phyloP scores from a whole-genome alignment of 164 flowering plant genomes.

The Houttuynia cordata region DNA sequence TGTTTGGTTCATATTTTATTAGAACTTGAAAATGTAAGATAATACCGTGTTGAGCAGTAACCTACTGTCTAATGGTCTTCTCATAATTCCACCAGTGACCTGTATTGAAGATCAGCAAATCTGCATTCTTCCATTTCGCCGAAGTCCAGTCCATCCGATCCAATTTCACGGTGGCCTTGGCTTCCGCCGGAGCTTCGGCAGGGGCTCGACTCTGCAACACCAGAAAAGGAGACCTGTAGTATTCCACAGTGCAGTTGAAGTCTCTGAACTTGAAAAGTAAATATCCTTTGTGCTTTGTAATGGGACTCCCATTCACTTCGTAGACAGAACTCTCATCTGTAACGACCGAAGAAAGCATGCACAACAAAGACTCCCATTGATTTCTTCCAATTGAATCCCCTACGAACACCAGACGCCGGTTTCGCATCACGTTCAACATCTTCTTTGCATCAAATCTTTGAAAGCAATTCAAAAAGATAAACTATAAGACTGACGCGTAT shows the following conservation, averaged over 20 bases:
- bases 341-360: conserved; percentile 43
- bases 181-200: conserved; percentile 17
- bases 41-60: no score
- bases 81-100: conserved; percentile 79
- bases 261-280: conserved; percentile 51
- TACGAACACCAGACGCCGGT: conserved; percentile 67
- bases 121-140: conserved; percentile 46
- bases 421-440: conserved; percentile 53
- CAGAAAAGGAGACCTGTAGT: conserved; percentile 60
- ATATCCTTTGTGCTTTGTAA: conserved; percentile 67
- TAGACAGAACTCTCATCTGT: conserved; percentile 41
- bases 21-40: no score
- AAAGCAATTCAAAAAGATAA: not conserved
- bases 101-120: conserved; percentile 57
- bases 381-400: conserved; percentile 79
- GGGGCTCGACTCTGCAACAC: conserved; percentile 32
- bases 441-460: conserved; percentile 55
- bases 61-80: no score
- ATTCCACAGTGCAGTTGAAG: conserved; percentile 61
- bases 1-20: no score
- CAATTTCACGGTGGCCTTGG: conserved; percentile 29
- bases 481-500: not conserved
- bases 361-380: conserved; percentile 88
- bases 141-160: conserved; percentile 50
- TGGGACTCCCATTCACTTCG: conserved; percentile 61